These are phyloP conservation scores for Pinus taeda DNA, from an alignment of 75 land plant species.

Conservation along the genomic window DNA sequence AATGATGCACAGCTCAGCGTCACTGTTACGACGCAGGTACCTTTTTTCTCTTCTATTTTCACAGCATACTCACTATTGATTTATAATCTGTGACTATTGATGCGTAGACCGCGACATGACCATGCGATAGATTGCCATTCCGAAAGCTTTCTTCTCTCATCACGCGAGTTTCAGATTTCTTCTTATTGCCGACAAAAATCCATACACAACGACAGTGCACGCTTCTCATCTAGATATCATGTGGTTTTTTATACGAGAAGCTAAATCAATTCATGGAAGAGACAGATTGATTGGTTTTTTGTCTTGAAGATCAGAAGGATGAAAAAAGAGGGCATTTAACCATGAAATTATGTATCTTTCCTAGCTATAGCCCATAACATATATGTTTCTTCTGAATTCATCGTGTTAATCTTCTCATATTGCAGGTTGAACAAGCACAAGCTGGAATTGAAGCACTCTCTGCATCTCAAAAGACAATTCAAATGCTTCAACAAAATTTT, in stretches of 20 bases:
- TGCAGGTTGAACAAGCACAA: slow-evolving; percentile 97
- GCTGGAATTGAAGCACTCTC: slow-evolving; percentile 83
- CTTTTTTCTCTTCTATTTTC: not conserved
- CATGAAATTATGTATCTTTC: no score
- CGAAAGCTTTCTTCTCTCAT: no score
- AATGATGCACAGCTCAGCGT: slow-evolving; percentile 99
- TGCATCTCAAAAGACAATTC: slow-evolving; percentile 67
- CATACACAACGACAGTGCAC: no score
- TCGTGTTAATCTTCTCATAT: not conserved
- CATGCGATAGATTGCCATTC: no score
- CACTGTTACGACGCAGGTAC: slow-evolving; percentile 92
- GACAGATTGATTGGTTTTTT: not conserved
- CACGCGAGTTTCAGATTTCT: no score
- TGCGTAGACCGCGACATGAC: no score
- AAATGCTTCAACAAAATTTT: slow-evolving; percentile 76
- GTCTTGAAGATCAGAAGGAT: not conserved
- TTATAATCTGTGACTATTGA: no score
- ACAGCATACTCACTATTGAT: no score
- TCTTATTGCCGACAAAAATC: no score
- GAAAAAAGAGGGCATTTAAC: not conserved
- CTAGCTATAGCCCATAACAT: no score
- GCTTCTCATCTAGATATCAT: not conserved
- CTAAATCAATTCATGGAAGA: not conserved
- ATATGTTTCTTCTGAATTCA: not conserved
- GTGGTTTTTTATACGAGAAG: not conserved